Evolutionary conservation across 805 yeast genomes (phyloP), one percentile per base, ranked within the genome.

Genomic region (Saccharomycopsis sp.): DNA sequence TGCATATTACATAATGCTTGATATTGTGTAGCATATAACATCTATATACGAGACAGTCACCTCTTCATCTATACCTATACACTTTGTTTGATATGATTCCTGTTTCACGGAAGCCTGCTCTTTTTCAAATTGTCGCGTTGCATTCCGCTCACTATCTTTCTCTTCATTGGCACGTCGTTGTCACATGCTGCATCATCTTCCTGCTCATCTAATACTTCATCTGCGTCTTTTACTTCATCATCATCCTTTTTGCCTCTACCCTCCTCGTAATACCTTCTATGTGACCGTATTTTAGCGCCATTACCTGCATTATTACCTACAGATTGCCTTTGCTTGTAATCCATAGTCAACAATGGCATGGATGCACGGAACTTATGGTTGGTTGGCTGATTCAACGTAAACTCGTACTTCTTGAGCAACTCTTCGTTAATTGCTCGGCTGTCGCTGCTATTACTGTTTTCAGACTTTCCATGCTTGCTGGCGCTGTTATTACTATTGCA

Each of bases 291-390:
- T 44, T 44, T 44, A 8, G 9, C 49, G 5, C 22, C 22, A 17
- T 19, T 44, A 44, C 12, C 12, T 17, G 9, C 22, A 19, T 19
- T 19, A 17, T 12, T 44, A 12, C 49, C 22, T 3, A 8, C 49
- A 7, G 38, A 29, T 12, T 44, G 49, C 12, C 49, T 44, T 44
- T 54, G 29, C 19, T 44, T 47, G 5, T 50, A 22, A 9, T 56
- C 58, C 44, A 56, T 47, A 1, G 58, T 34, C 17, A 54, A 19
- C 29, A 56, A 51, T 9, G 57, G 57, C 55, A 56, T 53, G 17
- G 52, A 23, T 2, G 59, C 51, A 3, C 63, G 34, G 51, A 57
- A 60, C 47, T 44, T 51, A 9, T 57, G 58, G 2, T n/a, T 29
- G 3, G 52, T 25, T 15, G 62, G 57, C 17, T 49, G 41, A 20